Evolutionary conservation across 371 early-diverging fungal genomes (phyloP), one percentile per base, ranked within the genome.

Genomic region (Parasitella parasitica): DNA sequence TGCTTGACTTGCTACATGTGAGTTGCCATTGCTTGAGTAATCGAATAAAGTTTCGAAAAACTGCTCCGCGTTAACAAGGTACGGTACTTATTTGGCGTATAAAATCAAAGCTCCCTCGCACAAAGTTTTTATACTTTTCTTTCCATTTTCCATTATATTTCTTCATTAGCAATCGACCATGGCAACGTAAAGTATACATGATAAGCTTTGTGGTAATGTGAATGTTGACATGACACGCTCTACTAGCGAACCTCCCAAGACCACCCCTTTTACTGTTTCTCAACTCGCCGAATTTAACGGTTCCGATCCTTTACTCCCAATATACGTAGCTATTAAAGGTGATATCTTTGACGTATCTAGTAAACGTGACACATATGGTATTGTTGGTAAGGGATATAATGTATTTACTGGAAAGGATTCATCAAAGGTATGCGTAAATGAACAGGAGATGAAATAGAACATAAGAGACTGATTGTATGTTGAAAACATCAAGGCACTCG

Each of bases 271-370:
- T 50, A 85, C 89, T 4, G 63, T 79, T 3, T 85, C 78, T 20
- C 89, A 92, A 63, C 85, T 94, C 5, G 78, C 81, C 12, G 75
- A 86, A 65, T 85, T 85, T 61, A 86, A 93, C 67, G 94, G 94
- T 48, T 63, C 76, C 9, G 86, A 91, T 59, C 81, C 84, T 9
- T 71, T 69, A 24, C 70, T 77, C 64, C 87, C 91, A 16, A 87
- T 94, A 61, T 95, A 92, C 68, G 84, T 95, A 15, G 93, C 90
- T 30, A 86, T 95, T 66, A 91, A 90, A 59, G 93, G 94, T 8
- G 83, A 79, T 50, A 83, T 95, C 4, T 95, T 89, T 65, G 94
- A 95, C 67, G 95, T 95, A 6, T 73, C 86, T 1, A 70, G 73
- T 43, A 91, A 89, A 60, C 77, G 73, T 24, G 76, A 77, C 34